Evolutionary conservation across 306 rosid genomes (phyloP), one percentile per base, ranked within the genome.

Genomic region (Nissolia schottii): DNA sequence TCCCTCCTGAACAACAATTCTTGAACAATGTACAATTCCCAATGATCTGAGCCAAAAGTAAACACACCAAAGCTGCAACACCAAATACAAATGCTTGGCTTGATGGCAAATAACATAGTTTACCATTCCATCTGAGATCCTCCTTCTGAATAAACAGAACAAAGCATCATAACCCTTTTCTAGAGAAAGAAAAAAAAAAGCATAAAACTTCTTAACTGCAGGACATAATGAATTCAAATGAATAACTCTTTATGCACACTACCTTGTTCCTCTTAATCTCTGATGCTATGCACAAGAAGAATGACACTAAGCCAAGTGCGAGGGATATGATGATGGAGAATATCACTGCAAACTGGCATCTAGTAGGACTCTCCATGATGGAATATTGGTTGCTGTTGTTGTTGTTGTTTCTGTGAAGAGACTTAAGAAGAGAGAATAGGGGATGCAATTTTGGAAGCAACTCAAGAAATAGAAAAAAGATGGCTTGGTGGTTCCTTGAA

Each of bases 31-130:
- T 43, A 4, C 74, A 80, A 81, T 84, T 91, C 6, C 88, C 96
- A 34, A 86, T 49, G 15, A 85, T 67, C 73, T 91, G 95, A 18
- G 97, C 87, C 43, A 81, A 46, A 78, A 51, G 34, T 35, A 91
- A 71, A 73, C 90, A 70, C 24, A 76, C 67, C 85, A 91, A 72
- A 22, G 97, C 90, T 68, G 85, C 85, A 77, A 91, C 57, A 3
- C 98, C 97, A 18, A 85, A 85, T 66, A 83, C 85, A 77, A 80
- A 86, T 72, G 98, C 89, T 3, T 24, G 77, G 79, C 90, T 94
- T 79, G 73, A 80, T 35, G 98, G 97, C 83, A 94, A 70, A 62
- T 75, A 79, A 49, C 98, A 94, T 6, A 73, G 67, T 19, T 68
- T 77, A 34, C 98, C 96, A 61, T 83, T 74, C 86, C 92, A 75